Evolutionary conservation across 192 early-diverging fungal genomes (phyloP).

Genomic region (Dispira simplex): DNA sequence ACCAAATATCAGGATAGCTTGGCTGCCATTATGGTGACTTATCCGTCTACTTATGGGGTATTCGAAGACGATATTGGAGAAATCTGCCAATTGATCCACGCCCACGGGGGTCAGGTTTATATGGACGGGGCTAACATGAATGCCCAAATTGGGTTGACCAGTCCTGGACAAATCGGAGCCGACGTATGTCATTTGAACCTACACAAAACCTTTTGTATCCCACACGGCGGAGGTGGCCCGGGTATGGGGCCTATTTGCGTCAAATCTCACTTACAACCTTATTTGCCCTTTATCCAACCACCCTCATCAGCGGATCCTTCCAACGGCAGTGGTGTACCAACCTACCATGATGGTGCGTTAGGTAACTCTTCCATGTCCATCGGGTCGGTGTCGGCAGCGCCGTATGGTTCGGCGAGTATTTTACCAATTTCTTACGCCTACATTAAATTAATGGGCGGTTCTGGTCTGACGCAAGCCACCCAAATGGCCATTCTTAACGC

Average conservation of each 20-base stretch:
- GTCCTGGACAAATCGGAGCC: slow-evolving; percentile 88
- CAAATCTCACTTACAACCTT: slow-evolving; percentile 78
- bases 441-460: slow-evolving; percentile 94
- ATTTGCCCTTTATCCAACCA: slow-evolving; percentile 41
- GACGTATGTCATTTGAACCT: slow-evolving; percentile 99
- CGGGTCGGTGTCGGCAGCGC: slow-evolving; percentile 91
- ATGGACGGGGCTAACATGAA: slow-evolving; percentile 96
- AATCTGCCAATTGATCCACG: slow-evolving; percentile 85
- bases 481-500: slow-evolving; percentile 89
- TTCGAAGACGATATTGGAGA: slow-evolving; percentile 83
- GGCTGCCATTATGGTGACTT: slow-evolving; percentile 97
- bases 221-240: slow-evolving; percentile 97
- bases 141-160: slow-evolving; percentile 71
- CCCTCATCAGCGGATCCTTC: neutral
- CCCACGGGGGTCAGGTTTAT: slow-evolving; percentile 94
- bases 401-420: slow-evolving; percentile 90
- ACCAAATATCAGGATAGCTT: slow-evolving; percentile 70
- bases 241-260: slow-evolving; percentile 97
- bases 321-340: slow-evolving; percentile 9
- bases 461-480: slow-evolving; percentile 77
- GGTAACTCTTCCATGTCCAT: slow-evolving; percentile 54
- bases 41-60: slow-evolving; percentile 97
- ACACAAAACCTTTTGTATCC: slow-evolving; percentile 99
- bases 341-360: slow-evolving; percentile 66
- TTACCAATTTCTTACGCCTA: slow-evolving; percentile 99